A percentile compares a stretch with the other conserved stretches of the same genome.
These are phyloP conservation scores for Collybia sp. DNA, from an alignment of 768 basidiomycete genomes.

Conservation along the genomic window DNA sequence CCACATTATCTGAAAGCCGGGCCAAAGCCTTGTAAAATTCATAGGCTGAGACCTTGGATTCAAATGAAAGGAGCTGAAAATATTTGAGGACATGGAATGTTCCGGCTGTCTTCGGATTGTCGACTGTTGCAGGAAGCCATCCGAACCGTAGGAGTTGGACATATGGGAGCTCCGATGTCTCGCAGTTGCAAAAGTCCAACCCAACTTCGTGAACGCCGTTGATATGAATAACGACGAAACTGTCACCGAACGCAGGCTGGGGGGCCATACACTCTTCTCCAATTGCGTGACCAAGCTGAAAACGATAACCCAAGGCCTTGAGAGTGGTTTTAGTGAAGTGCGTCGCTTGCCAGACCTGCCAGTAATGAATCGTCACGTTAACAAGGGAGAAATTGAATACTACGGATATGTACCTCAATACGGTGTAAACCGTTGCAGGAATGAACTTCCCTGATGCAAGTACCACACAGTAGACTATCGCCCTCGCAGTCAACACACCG, in stretches of 20 bases:
- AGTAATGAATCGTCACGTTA: not conserved
- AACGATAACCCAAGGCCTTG: conserved; percentile 1
- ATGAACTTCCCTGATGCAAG: conserved; percentile 1
- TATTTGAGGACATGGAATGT: conserved; percentile 12
- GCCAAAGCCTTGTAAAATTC: conserved; percentile 13
- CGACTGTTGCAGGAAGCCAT: conserved; percentile 14
- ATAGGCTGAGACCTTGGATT: conserved; percentile 14
- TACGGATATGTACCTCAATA: not conserved
- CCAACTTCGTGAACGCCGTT: conserved; percentile 18
- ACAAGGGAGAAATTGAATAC: not conserved
- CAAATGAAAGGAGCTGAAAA: conserved; percentile 15
- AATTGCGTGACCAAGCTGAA: conserved; percentile 4
- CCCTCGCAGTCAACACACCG: conserved; percentile 1
- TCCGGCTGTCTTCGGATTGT: conserved; percentile 11
- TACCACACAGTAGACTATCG: conserved; percentile 2
- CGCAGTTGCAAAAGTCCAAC: conserved; percentile 20
- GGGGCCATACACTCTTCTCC: conserved; percentile 1
- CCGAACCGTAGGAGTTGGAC: conserved; percentile 13
- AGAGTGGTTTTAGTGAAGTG: not conserved
- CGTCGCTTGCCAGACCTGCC: not conserved
- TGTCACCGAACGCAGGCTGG: not conserved
- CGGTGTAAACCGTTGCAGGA: conserved; percentile 1
- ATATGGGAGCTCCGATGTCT: conserved; percentile 4
- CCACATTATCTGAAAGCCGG: conserved; percentile 9
- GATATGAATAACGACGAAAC: conserved; percentile 16